Evolutionary conservation across 257 asterid species (phyloP).

Genomic region (Ehretia macrophylla): DNA sequence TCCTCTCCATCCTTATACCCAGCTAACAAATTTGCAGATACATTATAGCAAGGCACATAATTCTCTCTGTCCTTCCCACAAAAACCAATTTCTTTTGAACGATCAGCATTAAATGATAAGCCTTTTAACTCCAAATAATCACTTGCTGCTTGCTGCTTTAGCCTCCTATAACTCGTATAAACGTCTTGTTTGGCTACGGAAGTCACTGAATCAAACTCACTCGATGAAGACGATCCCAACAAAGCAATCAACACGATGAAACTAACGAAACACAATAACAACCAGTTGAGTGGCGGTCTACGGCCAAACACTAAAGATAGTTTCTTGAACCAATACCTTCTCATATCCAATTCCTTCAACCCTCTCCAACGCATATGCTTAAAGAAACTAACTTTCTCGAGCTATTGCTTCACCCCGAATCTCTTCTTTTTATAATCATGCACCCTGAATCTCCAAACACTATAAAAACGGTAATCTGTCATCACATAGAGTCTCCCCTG

Average conservation of each 20-base stretch:
- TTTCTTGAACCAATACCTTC: conserved; percentile 79
- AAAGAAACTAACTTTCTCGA: conserved; percentile 12
- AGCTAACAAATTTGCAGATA: conserved; percentile 64
- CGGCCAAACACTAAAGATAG: conserved; percentile 50
- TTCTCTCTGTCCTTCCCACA: conserved; percentile 91
- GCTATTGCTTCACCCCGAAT: conserved; percentile 41
- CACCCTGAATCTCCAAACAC: conserved; percentile 39
- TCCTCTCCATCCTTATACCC: conserved; percentile 86
- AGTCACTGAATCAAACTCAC: conserved; percentile 46
- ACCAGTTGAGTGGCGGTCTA: conserved; percentile 74
- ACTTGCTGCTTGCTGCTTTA: conserved; percentile 61
- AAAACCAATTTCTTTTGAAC: conserved; percentile 50
- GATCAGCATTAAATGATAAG: conserved; percentile 42
- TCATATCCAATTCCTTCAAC: conserved; percentile 64
- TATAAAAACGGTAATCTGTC: conserved; percentile 32
- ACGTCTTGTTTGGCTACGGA: conserved; percentile 43
- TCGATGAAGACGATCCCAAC: conserved; percentile 61
- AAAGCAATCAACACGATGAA: conserved; percentile 50
- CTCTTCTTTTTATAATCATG: too few species aligned
- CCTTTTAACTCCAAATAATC: conserved; percentile 69
- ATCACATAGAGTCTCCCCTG: conserved; percentile 40
- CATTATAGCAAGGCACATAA: conserved; percentile 90
- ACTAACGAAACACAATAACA: conserved; percentile 64
- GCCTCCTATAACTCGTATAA: conserved; percentile 57
- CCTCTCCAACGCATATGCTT: conserved; percentile 16